Percentiles rank a stretch among this genome's conserved stretches.
Conservation (phyloP, 495 filamentous ascomycete genomes). For the Neurospora tetraspora region DNA sequence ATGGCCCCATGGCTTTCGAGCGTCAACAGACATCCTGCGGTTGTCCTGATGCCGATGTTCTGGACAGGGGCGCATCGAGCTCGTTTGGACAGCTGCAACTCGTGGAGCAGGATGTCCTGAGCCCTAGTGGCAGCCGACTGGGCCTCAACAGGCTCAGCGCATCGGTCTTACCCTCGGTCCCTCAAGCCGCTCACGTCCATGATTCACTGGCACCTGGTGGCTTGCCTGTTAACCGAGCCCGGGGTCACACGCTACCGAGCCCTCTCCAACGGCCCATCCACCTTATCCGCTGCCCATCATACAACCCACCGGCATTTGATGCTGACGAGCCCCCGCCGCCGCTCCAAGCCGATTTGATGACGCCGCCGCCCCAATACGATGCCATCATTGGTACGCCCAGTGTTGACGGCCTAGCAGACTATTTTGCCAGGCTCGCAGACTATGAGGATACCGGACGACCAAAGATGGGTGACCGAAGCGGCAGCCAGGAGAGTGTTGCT, state of each 20-base stretch:
- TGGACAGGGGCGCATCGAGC: conserved; percentile 27
- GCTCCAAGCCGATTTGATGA: conserved; percentile 41
- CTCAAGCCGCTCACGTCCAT: conserved; percentile 23
- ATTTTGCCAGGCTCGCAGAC: conserved; percentile 55
- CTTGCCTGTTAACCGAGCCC: conserved; percentile 2
- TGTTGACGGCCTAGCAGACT: conserved; percentile 77
- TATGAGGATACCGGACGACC: conserved; percentile 30
- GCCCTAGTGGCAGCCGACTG: conserved; percentile 4
- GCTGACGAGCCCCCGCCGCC: conserved; percentile 71
- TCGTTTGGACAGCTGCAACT: conserved; percentile 16
- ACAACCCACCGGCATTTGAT: conserved; percentile 85
- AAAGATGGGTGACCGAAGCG: not conserved
- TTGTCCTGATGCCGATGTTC: conserved; percentile 58
- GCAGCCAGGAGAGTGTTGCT: not conserved
- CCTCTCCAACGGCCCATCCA: conserved; percentile 62
- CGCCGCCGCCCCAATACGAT: conserved; percentile 84
- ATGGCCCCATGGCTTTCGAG: conserved; percentile 32
- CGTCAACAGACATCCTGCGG: conserved; percentile 56
- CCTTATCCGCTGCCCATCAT: conserved; percentile 76
- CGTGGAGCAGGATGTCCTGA: conserved; percentile 15
- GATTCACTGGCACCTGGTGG: not conserved
- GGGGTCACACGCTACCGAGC: conserved; percentile 2
- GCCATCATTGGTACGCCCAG: conserved; percentile 70
- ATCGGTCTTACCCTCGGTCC: conserved; percentile 11
- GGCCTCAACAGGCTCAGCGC: conserved; percentile 14